These are phyloP conservation scores for Trichocladium antarcticum DNA, from an alignment of 495 filamentous ascomycete species.

Conservation along the genomic window DNA sequence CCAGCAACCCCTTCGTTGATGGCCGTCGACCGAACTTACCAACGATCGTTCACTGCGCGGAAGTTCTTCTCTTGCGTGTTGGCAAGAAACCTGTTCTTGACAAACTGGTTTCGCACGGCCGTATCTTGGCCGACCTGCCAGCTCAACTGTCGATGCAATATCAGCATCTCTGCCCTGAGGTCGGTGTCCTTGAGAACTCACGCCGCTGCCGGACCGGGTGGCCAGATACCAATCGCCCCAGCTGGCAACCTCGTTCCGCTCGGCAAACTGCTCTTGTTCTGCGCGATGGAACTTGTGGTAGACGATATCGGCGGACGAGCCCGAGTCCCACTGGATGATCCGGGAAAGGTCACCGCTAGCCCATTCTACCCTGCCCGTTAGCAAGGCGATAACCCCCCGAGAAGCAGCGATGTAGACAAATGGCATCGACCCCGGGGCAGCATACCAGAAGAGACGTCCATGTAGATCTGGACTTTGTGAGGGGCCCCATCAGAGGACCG, in stretches of 20 bases:
- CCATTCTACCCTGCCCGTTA: conserved; percentile 30
- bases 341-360: conserved; percentile 32
- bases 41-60: conserved; percentile 59
- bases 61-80: conserved; percentile 57
- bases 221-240: conserved; percentile 78
- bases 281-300: conserved; percentile 49
- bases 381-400: neutral
- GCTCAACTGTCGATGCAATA: conserved; percentile 24
- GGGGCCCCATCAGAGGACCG: conserved; percentile 40
- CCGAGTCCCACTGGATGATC: conserved; percentile 32
- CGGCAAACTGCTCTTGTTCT: conserved; percentile 55
- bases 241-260: conserved; percentile 61
- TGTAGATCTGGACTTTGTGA: conserved; percentile 66
- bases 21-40: too few species aligned
- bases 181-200: conserved; percentile 19
- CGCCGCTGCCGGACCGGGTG: conserved; percentile 31
- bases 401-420: too few species aligned
- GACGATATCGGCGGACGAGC: conserved; percentile 26
- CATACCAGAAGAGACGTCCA: conserved; percentile 78
- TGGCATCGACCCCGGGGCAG: conserved; percentile 26
- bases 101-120: conserved; percentile 54
- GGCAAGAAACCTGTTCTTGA: conserved; percentile 47
- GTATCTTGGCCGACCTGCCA: conserved; percentile 60
- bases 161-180: conserved; percentile 4
- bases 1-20: too few species aligned